A percentile compares a stretch with the other conserved stretches of the same genome.
Conservation (phyloP, 768 basidiomycete species). For the Pleurotus ostreatus region DNA sequence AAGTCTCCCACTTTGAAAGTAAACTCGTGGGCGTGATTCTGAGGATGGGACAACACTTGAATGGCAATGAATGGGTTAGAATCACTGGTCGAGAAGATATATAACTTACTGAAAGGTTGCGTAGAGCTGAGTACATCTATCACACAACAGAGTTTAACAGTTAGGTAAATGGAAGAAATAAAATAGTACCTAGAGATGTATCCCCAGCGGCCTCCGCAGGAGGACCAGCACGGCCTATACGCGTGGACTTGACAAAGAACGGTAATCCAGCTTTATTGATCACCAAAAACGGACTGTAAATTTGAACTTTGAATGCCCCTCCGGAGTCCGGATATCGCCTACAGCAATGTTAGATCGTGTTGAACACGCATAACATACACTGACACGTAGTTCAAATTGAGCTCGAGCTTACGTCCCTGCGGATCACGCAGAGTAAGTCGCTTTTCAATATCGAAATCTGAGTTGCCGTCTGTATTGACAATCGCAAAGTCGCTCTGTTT, state of each 20-base stretch:
- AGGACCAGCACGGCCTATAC: conserved; percentile 56
- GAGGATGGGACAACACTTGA: conserved; percentile 82
- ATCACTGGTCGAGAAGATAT: neutral
- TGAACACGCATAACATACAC: conserved; percentile 21
- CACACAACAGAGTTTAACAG: conserved; percentile 1
- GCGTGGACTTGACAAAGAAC: conserved; percentile 65
- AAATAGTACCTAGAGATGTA: conserved; percentile 48
- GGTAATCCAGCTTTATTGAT: conserved; percentile 91
- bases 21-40: conserved; percentile 79
- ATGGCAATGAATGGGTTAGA: conserved; percentile 1
- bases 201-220: conserved; percentile 86
- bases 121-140: conserved; percentile 48
- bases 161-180: conserved; percentile 8
- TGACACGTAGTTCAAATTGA: conserved; percentile 88
- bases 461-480: conserved; percentile 89
- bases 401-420: conserved; percentile 68
- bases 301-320: conserved; percentile 93
- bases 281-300: conserved; percentile 86
- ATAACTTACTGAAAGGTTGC: conserved; percentile 74
- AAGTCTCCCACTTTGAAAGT: conserved; percentile 79
- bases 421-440: conserved; percentile 70
- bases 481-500: conserved; percentile 96
- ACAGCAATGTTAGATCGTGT: neutral
- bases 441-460: conserved; percentile 83
- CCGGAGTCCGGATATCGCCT: conserved; percentile 86